Evolutionary conservation across 495 filamentous ascomycete genomes (phyloP).

Genomic region (Xanthoparmelia taractica): DNA sequence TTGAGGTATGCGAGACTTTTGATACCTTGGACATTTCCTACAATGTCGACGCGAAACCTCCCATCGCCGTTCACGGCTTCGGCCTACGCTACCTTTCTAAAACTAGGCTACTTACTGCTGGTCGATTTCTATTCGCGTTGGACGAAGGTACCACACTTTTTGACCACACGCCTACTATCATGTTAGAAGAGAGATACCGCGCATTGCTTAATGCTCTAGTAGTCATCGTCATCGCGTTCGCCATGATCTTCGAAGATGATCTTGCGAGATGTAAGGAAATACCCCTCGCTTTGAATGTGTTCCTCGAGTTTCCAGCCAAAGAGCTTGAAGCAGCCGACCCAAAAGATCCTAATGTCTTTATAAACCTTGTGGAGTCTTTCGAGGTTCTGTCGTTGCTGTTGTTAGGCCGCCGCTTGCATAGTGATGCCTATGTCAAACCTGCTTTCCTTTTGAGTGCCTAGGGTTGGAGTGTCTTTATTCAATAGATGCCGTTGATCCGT

Average conservation of each 20-base stretch:
- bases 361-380: neutral
- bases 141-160: neutral
- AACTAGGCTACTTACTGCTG: neutral
- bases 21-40: neutral
- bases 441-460: slow-evolving; percentile 14
- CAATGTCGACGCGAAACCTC: neutral
- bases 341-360: neutral
- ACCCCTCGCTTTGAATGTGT: slow-evolving; percentile 5
- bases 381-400: neutral
- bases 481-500: slow-evolving; percentile 12
- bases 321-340: neutral
- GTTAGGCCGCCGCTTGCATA: slow-evolving; percentile 1
- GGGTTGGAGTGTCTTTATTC: slow-evolving; percentile 19
- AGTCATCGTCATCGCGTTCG: slow-evolving; percentile 5
- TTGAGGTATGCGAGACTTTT: neutral
- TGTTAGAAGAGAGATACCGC: too few relatives aligned
- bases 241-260: slow-evolving; percentile 9
- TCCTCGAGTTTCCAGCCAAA: neutral
- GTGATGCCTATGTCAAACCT: neutral
- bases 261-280: slow-evolving; percentile 10
- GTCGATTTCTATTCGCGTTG: slow-evolving; percentile 2
- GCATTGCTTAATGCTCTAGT: too few relatives aligned
- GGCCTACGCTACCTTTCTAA: neutral
- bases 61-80: neutral
- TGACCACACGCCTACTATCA: neutral